Conservation (phyloP, 2,329 filamentous ascomycete species). For the Penicillium sclerotiorum region DNA sequence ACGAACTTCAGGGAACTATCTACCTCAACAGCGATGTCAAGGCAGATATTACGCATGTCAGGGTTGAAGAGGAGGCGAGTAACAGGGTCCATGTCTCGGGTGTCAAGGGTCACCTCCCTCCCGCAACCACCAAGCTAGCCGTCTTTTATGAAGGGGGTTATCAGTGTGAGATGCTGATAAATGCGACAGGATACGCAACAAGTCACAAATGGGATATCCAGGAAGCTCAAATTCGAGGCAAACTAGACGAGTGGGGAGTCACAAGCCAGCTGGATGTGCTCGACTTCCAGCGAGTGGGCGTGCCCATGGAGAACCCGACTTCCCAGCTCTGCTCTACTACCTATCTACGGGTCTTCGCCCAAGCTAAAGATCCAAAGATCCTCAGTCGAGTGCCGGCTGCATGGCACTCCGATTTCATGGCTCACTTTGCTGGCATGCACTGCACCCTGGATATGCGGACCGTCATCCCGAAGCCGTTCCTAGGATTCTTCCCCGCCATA, state of each 20-base stretch:
- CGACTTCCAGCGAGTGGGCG: slow-evolving; percentile 53
- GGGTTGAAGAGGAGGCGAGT: slow-evolving; percentile 40
- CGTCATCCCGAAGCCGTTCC: too few relatives aligned
- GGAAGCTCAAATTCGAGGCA: slow-evolving; percentile 51
- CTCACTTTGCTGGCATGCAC: too few relatives aligned
- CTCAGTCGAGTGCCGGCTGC: too few relatives aligned
- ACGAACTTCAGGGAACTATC: slow-evolving; percentile 52
- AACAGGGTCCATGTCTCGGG: slow-evolving; percentile 47
- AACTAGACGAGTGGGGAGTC: slow-evolving; percentile 44
- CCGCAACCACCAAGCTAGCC: slow-evolving; percentile 56
- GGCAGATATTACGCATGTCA: slow-evolving; percentile 43
- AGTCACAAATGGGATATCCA: slow-evolving; percentile 53
- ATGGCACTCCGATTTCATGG: too few relatives aligned
- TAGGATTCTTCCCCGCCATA: too few relatives aligned
- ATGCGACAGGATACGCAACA: slow-evolving; percentile 53
- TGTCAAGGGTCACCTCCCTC: slow-evolving; percentile 48
- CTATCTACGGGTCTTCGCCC: too few relatives aligned
- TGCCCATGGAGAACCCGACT: too few relatives aligned
- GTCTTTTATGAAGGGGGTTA: slow-evolving; percentile 55
- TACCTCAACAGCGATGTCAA: slow-evolving; percentile 54
- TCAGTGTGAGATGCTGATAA: slow-evolving; percentile 49
- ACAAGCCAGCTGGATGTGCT: slow-evolving; percentile 54
- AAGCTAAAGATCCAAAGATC: too few relatives aligned
- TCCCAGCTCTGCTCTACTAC: too few relatives aligned
- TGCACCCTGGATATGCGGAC: too few relatives aligned